phyloP scores from a whole-genome alignment of 352 stramenopile genomes.

The Pythium coloratum region DNA sequence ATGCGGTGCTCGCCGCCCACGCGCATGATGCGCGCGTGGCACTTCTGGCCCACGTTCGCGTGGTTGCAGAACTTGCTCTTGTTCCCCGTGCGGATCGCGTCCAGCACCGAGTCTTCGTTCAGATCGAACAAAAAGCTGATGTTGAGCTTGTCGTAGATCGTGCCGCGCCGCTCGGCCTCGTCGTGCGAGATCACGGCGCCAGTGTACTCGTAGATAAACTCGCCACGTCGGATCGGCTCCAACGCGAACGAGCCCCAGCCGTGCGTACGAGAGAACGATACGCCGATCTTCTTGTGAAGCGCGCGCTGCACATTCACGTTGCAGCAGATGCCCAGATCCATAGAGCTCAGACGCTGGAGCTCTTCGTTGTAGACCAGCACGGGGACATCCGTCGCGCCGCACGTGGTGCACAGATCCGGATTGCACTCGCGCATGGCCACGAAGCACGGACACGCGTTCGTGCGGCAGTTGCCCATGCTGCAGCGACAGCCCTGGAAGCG shows the following conservation, averaged over 20 bases:
- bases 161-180: conserved; percentile 61
- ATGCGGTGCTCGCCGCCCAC: conserved; percentile 90
- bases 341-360: conserved; percentile 10
- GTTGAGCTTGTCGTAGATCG: conserved; percentile 80
- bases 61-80: conserved; percentile 92
- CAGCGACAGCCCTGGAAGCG: conserved; percentile 62
- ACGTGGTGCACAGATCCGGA: conserved; percentile 49
- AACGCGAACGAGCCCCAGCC: conserved; percentile 53
- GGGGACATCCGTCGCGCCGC: conserved; percentile 44
- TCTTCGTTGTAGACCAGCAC: conserved; percentile 32
- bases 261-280: conserved; percentile 51
- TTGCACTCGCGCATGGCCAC: conserved; percentile 57
- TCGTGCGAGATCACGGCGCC: conserved; percentile 60
- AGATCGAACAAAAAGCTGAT: conserved; percentile 92
- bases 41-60: conserved; percentile 58
- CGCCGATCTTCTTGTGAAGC: conserved; percentile 39
- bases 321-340: conserved; percentile 31
- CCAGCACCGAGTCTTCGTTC: conserved; percentile 85
- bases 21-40: conserved; percentile 65
- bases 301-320: conserved; percentile 37
- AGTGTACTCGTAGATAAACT: conserved; percentile 69
- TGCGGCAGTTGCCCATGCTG: conserved; percentile 39
- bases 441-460: conserved; percentile 52
- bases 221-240: conserved; percentile 37
- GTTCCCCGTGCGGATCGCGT: conserved; percentile 90